Percentiles rank a stretch among this genome's conserved stretches.
These are phyloP conservation scores for Rutstroemia sp. DNA, from an alignment of 2,329 filamentous ascomycete genomes.

Conservation along the genomic window DNA sequence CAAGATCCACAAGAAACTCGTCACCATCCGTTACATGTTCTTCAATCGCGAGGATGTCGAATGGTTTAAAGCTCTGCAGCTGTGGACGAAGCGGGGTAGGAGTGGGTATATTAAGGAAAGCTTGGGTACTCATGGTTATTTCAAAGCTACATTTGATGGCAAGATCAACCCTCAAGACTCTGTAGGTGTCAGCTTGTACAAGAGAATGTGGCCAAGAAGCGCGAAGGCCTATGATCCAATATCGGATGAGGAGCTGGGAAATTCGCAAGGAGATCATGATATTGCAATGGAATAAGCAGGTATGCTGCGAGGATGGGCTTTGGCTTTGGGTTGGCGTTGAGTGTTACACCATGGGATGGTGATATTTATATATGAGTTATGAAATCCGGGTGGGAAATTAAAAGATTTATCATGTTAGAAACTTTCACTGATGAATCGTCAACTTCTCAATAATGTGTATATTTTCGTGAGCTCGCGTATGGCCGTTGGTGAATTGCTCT, in stretches of 20 bases:
- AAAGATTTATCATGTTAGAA: background rate
- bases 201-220: slow-evolving; percentile 73
- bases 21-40: slow-evolving; percentile 99
- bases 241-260: background rate
- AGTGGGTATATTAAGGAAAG: slow-evolving; percentile 91
- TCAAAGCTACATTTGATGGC: slow-evolving; percentile 96
- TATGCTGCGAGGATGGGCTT: background rate
- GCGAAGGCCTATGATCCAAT: slow-evolving; percentile 35
- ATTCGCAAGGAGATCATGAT: background rate
- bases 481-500: background rate
- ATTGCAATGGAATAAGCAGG: slow-evolving; percentile 1
- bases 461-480: no score
- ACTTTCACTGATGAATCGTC: background rate
- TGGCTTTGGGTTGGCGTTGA: background rate
- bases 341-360: background rate
- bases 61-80: slow-evolving; percentile 94
- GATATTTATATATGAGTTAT: slow-evolving; percentile 2
- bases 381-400: background rate
- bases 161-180: slow-evolving; percentile 94
- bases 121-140: slow-evolving; percentile 96
- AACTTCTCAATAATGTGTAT: background rate
- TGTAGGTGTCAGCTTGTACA: slow-evolving; percentile 83
- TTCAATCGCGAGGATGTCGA: slow-evolving; percentile 92
- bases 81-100: slow-evolving; percentile 88
- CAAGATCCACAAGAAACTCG: slow-evolving; percentile 97